Percentiles rank a stretch among this genome's conserved stretches.
phyloP scores from a whole-genome alignment of 306 rosid genomes.

The Gastrolobium bilobum region DNA sequence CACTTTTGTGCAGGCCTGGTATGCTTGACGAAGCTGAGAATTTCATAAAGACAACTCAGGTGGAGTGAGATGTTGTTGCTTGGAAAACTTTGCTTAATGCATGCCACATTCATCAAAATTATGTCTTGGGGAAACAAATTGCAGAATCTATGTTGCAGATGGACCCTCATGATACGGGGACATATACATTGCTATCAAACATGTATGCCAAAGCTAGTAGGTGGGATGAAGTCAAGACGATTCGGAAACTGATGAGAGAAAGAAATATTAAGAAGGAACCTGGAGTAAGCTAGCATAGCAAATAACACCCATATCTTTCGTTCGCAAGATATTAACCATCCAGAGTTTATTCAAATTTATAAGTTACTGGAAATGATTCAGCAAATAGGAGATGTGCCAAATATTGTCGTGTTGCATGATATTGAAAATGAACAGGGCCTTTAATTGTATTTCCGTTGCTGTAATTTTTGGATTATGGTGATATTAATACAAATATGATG shows the following conservation, averaged over 20 bases:
- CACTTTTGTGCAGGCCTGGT: conserved; percentile 73
- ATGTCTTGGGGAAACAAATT: conserved; percentile 67
- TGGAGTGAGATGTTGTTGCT: conserved; percentile 80
- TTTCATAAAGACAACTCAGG: conserved; percentile 72
- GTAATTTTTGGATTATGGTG: no score
- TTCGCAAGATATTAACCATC: conserved; percentile 75
- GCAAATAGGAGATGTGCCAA: conserved; percentile 72
- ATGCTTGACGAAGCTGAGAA: conserved; percentile 71
- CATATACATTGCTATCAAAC: conserved; percentile 81
- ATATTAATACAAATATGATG: no score
- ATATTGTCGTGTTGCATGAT: conserved; percentile 66
- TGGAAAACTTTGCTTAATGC: conserved; percentile 92
- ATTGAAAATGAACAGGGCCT: conserved; percentile 82
- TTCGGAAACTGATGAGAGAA: conserved; percentile 81
- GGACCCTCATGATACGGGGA: conserved; percentile 80
- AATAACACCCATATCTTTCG: conserved; percentile 64
- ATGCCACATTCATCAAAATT: conserved; percentile 75
- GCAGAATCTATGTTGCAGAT: conserved; percentile 72
- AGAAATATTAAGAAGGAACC: conserved; percentile 87
- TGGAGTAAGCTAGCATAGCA: conserved; percentile 85
- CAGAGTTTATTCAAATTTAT: conserved; percentile 66
- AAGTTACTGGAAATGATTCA: conserved; percentile 66
- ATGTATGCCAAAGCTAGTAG: conserved; percentile 70
- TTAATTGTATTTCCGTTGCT: no score
- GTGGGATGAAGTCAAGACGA: conserved; percentile 74